phyloP scores from a whole-genome alignment of 2,329 filamentous ascomycete genomes.

The Beauveria sp. region DNA sequence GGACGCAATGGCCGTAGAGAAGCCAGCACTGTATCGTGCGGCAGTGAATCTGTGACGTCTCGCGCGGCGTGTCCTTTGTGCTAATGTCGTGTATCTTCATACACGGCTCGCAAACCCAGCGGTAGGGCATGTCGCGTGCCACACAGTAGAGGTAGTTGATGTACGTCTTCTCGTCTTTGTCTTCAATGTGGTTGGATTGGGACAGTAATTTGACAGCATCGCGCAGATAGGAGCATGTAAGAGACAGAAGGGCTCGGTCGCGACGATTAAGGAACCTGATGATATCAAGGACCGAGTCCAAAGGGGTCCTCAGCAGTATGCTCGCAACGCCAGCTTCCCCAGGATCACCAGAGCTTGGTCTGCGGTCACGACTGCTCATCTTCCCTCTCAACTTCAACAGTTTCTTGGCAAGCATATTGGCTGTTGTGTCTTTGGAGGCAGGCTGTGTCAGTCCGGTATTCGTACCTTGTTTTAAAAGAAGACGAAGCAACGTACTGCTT shows the following conservation, averaged over 20 bases:
- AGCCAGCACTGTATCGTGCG: neutral
- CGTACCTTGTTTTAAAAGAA: neutral
- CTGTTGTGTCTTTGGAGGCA: neutral
- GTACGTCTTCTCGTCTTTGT: neutral
- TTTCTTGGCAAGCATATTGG: neutral
- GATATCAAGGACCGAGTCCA: neutral
- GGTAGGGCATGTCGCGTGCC: neutral
- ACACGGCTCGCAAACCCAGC: neutral
- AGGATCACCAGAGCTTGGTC: neutral
- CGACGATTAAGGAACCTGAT: neutral
- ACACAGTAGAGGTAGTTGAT: neutral
- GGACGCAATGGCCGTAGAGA: neutral
- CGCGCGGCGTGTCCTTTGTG: neutral
- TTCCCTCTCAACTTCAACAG: neutral
- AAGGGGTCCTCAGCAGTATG: neutral
- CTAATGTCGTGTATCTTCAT: neutral
- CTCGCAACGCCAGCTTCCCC: neutral
- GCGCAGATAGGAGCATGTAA: neutral
- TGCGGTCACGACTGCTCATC: neutral
- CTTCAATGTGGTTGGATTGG: neutral
- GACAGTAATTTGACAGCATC: neutral
- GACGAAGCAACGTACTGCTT: neutral
- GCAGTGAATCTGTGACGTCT: neutral
- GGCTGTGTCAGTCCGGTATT: neutral
- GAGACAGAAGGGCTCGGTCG: neutral